Base-by-base conservation (phyloP, 306 rosid genomes). In the Cucumis cinereus region DNA sequence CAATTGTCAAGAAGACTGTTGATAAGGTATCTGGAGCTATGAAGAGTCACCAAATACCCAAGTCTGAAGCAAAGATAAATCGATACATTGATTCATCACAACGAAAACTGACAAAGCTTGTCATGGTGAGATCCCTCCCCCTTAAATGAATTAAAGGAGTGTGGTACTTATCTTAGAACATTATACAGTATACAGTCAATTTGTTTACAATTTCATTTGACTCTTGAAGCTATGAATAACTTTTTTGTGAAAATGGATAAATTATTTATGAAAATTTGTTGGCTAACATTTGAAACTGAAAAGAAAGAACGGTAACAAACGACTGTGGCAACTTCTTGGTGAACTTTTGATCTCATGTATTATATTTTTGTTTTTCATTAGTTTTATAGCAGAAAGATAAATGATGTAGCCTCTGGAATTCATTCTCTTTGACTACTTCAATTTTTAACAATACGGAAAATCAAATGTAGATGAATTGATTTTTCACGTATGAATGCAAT, bases 1-100 rank as follows among this genome's bases (percentile, higher is more conserved):
- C 97, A 76, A 94, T 94, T 81, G 98, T 94, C 43, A 94, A 91
- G 82, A 94, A 94, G 90, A 94, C 96, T 57, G 98, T 94, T 61
- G 97, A 94, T 82, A 94, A 90, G 91, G 98, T 94, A 55, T 89
- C 97, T 22, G 98, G 97, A 81, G 96, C 98, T 81, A 94, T 91
- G 97, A 94, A 89, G 87, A 93, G 89, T 79, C 95, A 89, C 64
- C 94, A 84, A 69, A 69, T 91, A 71, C 98, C 98, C 60, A 91
- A 91, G 90, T 94, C 97, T 40, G 92, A 89, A 84, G 92, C 77
- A 68, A 91, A 89, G 88, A 94, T 94, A 80, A 80, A 89, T 82
- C 96, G 88, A 45, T 94, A 94, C 77, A 91, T 91, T 54, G 96
- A 90, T 80, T 94, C 97, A 7, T 89, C 96, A 7, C 97, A 90